Conservation (phyloP, 2,329 filamentous ascomycete genomes). For the Cytospora chrysosperma region DNA sequence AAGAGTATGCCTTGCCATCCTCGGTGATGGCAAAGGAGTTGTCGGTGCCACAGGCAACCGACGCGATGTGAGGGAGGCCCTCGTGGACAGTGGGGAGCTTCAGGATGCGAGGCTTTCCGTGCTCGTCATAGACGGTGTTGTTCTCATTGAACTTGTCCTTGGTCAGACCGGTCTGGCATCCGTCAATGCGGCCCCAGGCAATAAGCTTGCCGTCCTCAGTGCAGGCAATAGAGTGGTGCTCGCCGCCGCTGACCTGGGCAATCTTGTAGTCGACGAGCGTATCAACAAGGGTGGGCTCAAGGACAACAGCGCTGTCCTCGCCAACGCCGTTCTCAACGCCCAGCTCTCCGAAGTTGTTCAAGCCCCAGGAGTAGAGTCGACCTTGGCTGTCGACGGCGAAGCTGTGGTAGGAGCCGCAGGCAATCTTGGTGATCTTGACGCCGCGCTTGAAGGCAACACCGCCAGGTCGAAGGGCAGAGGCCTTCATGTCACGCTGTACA, state of each 20-base stretch:
- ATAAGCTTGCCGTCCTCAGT: conserved; percentile 56
- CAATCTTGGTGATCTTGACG: conserved; percentile 66
- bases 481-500: conserved; percentile 51
- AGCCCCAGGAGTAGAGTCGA: conserved; percentile 76
- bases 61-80: conserved; percentile 53
- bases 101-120: conserved; percentile 67
- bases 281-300: conserved; percentile 66
- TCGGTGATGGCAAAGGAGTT: conserved; percentile 70
- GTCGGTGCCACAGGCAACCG: conserved; percentile 66
- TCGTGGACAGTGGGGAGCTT: conserved; percentile 62
- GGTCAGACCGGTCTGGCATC: conserved; percentile 56
- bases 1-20: conserved; percentile 70
- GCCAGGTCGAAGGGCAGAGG: conserved; percentile 35
- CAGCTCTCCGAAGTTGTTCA: conserved; percentile 85
- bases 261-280: conserved; percentile 63
- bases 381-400: conserved; percentile 75
- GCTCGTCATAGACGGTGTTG: conserved; percentile 62
- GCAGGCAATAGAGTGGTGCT: conserved; percentile 71
- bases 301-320: conserved; percentile 68
- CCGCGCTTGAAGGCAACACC: conserved; percentile 37
- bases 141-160: conserved; percentile 54
- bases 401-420: conserved; percentile 72
- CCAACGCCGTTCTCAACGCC: conserved; percentile 62
- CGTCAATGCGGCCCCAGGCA: conserved; percentile 59
- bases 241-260: conserved; percentile 63